Conservation (phyloP, 208 protist genomes). For the Trichomonas tenax region DNA sequence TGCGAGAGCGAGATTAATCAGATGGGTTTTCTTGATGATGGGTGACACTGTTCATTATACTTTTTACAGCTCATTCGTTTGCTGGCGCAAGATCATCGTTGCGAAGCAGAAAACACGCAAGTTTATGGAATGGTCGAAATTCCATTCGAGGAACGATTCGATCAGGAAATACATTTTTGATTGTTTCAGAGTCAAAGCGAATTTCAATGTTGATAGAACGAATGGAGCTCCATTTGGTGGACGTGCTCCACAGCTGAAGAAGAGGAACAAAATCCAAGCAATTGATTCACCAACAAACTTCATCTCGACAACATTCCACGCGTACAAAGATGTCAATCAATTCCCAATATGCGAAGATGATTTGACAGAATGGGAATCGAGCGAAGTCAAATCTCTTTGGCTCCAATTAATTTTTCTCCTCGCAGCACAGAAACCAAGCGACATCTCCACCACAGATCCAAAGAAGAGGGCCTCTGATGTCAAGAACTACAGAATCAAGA, state of each 20-base stretch:
- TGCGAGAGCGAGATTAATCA: not conserved
- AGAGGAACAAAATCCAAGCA: not conserved
- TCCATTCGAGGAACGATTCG: not conserved
- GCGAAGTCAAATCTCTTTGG: not conserved
- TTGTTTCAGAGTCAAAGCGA: not conserved
- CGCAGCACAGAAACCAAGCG: not conserved
- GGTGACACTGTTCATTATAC: not conserved
- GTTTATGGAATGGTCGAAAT: not conserved
- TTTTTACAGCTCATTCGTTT: not conserved
- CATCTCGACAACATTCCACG: not conserved
- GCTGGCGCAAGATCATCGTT: not conserved
- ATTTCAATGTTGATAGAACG: not conserved
- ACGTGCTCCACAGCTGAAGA: not conserved
- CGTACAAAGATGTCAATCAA: not conserved
- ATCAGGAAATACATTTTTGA: not conserved
- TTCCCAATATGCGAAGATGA: not conserved
- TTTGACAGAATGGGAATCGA: not conserved
- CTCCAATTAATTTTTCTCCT: not conserved
- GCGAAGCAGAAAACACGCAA: not conserved
- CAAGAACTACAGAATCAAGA: not conserved
- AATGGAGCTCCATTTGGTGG: not conserved
- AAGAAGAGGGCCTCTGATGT: not conserved
- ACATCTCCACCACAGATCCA: not conserved
- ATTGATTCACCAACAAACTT: not conserved
- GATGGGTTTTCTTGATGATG: not conserved